Evolutionary conservation across 495 filamentous ascomycete genomes (phyloP), one percentile per base, ranked within the genome.

Genomic region (Xylaria cubensis): DNA sequence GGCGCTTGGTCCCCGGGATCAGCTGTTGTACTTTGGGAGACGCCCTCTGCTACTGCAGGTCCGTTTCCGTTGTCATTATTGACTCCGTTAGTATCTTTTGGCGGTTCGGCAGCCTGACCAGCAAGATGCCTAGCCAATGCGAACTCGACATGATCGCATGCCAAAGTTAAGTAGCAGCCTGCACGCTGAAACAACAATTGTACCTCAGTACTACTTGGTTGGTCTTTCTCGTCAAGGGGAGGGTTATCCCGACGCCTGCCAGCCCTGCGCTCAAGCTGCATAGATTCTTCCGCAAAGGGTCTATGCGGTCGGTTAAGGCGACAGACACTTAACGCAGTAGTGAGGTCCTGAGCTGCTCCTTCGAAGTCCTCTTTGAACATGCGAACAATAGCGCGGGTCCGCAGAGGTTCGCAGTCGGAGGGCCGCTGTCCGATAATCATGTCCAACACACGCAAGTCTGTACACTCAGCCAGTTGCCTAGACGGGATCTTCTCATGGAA

Each of bases 401-500:
- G 83, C 73, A 91, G 78, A 4, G 90, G 91, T 63, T 91, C 90
- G 12, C 85, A 88, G 61, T 94, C 90, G 24, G 78, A 82, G 13
- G 91, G 89, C 17, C 86, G 79, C 39, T 88, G 87, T 17, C 81
- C 80, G 55, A 93, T 91, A 55, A 94, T 87, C 59, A 92, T 86
- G 80, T 92, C 84, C 71, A 95, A 79, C 1, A 87, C 84, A 55
- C 84, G 80, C 34, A 94, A 81, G 51, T 86, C 88, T 7, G 92
- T 94, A 78, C 85, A 92, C 74, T 94, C 88, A 61, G 90, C 92
- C 73, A 94, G 85, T 81, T 92, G 91, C 34, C 92, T 83, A 15
- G 88, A 91, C 1, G 92, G 92, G 50, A 95, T 94, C 84, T 94
- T 94, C 76, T 95, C 93, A 80, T 94, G 92, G 78, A 95, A 94